These are phyloP conservation scores for Waltiozyma sp. DNA, from an alignment of 1,139 yeast genomes.

Conservation along the genomic window DNA sequence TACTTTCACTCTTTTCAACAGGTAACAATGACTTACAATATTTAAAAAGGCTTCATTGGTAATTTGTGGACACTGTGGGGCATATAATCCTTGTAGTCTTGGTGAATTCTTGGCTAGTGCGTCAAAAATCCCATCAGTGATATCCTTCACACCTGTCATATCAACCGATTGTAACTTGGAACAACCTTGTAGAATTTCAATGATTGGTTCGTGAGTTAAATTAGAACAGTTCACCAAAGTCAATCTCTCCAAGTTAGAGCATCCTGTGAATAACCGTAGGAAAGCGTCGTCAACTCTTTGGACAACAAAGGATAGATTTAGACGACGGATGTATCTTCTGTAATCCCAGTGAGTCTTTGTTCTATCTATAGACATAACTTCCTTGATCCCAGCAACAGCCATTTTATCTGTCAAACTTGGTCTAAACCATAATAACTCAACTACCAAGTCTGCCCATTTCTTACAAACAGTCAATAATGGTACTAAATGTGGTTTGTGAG, in stretches of 20 bases:
- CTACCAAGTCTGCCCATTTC: slow-evolving; percentile 69
- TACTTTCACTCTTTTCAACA: slow-evolving; percentile 74
- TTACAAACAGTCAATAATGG: slow-evolving; percentile 67
- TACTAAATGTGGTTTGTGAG: slow-evolving; percentile 52
- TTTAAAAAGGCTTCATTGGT: slow-evolving; percentile 54
- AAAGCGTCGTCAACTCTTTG: slow-evolving; percentile 55
- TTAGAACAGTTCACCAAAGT: slow-evolving; percentile 74
- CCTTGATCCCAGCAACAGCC: slow-evolving; percentile 37
- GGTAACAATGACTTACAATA: slow-evolving; percentile 54
- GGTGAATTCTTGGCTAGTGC: slow-evolving; percentile 67
- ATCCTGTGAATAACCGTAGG: slow-evolving; percentile 43
- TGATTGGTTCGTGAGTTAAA: slow-evolving; percentile 50
- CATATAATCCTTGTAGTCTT: slow-evolving; percentile 80
- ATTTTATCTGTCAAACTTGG: slow-evolving; percentile 59
- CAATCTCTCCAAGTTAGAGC: slow-evolving; percentile 71
- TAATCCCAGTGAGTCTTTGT: slow-evolving; percentile 57
- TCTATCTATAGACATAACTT: slow-evolving; percentile 42
- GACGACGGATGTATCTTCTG: slow-evolving; percentile 61
- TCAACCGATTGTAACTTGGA: slow-evolving; percentile 75
- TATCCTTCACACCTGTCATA: slow-evolving; percentile 68
- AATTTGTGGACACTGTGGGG: slow-evolving; percentile 70
- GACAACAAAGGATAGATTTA: slow-evolving; percentile 71
- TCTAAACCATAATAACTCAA: slow-evolving; percentile 82
- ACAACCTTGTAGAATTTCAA: slow-evolving; percentile 53
- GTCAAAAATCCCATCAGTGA: slow-evolving; percentile 55